Evolutionary conservation across 306 rosid species (phyloP), one percentile per base, ranked within the genome.

Genomic region (Ziziphus jujuba): DNA sequence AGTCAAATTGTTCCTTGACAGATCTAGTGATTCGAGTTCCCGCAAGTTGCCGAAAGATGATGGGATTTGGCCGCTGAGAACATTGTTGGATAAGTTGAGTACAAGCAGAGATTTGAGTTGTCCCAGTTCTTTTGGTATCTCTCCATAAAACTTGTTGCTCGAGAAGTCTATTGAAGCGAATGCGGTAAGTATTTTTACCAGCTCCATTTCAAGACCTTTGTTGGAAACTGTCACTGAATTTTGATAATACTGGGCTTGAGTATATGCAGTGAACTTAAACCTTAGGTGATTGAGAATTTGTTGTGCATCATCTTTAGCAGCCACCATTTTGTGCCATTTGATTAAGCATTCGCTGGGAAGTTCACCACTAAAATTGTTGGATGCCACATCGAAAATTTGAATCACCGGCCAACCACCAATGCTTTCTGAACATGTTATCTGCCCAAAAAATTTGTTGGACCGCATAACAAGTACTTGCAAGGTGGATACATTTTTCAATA

Each of bases 41-140:
- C 12, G 65, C 72, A 87, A 16, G 20, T 80, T 84, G 6, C 72
- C 84, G 0, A 84, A 56, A 7, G 76, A 79, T 19, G 78, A 4
- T 22, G 84, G 79, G 38, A 87, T 81, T 22, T 77, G 49, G 20
- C 84, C 82, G 4, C 48, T 49, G 49, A 85, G 50, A 48, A 72
- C 73, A 74, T 87, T 87, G 33, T 78, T 31, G 50, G 89, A 87
- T 59, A 84, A 40, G 77, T 87, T 82, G 14, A 87, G 82, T 4
- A 50, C 40, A 34, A 67, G 12, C 0, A 87, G 82, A 60, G 69
- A 75, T 65, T 61, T 55, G 5, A 87, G 52, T 4, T 79, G 52
- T 44, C 79, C 75, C 45, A 87, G 15, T 51, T 75, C 74, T 36
- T 63, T 11, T 9, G 89, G 92, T 74, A 87, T 84, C 60, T 47